Evolutionary conservation across 164 flowering plant genomes (phyloP), one percentile per base, ranked within the genome.

Genomic region (Magnolia sinica): DNA sequence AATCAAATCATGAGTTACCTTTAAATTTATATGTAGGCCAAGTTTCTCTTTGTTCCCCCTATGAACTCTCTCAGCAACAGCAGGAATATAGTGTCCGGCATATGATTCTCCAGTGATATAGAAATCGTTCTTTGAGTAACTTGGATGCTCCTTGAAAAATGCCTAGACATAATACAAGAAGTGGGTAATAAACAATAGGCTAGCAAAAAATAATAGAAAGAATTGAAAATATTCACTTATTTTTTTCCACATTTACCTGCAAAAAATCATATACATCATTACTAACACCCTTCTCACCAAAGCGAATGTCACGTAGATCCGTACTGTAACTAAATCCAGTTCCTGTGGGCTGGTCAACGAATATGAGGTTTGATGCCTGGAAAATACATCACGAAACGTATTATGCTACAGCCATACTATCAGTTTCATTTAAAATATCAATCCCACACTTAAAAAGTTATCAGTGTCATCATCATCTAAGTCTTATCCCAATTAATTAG

Each of bases 51-150:
- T 91, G 85, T 91, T 91, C 74, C 92, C 93, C 76, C 76, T 80
- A 77, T 91, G 89, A 69, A 91, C 89, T 61, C 93, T 83, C 77
- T 90, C 85, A 75, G 96, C 96, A 82, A 89, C 84, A 75, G 96
- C 96, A 72, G 96, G 96, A 77, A 91, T 90, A 50, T 91, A 91
- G 79, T 91, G 96, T 51, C 96, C 96, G 49, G 93, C 96, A 85
- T 91, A 91, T 79, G 96, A 91, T 81, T 91, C 96, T 49, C 96
- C 96, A 63, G 93, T 90, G 52, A 91, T 89, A 80, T 79, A 91
- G 59, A 91, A 91, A 68, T 91, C 93, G 72, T 91, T 90, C 75
- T 83, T 68, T 16, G 79, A 87, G 74, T 78, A 84, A 59, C 87
- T 77, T 67, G 96, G 93, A 82, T 91, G 96, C 84, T 89, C 91